phyloP scores from a whole-genome alignment of 1,284 basidiomycete genomes.

The Apiotrichum porosum region DNA sequence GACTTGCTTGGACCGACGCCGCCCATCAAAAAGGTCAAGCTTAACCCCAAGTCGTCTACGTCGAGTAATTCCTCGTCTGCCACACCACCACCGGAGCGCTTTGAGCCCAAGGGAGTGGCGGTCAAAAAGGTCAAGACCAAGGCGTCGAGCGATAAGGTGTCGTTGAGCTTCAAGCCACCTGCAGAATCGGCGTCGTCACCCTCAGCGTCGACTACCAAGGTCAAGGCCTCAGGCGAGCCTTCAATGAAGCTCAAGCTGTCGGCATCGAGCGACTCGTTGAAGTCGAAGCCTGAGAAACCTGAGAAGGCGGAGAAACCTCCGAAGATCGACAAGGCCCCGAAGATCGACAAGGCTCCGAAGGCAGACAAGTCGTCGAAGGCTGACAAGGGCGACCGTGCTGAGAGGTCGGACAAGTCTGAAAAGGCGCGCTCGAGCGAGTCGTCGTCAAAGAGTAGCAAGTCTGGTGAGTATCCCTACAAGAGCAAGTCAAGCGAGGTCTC shows the following conservation, averaged over 20 bases:
- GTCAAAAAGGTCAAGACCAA: neutral
- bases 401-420: neutral
- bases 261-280: neutral
- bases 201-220: neutral
- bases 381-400: neutral
- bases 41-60: constrained; percentile 5
- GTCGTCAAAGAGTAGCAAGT: too few species aligned
- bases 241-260: constrained; percentile 6
- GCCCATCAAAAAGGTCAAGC: constrained; percentile 33
- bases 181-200: neutral
- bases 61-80: too few species aligned
- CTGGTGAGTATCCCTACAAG: too few species aligned
- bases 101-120: neutral
- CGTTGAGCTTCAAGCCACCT: neutral
- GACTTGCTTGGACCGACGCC: constrained; percentile 27
- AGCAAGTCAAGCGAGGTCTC: too few species aligned
- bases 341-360: neutral
- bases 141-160: neutral
- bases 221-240: neutral
- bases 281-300: neutral
- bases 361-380: neutral
- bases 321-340: neutral
- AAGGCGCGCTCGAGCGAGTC: too few species aligned
- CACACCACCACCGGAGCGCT: neutral
- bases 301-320: neutral